These are phyloP conservation scores for Penicillium malachiteum DNA, from an alignment of 495 filamentous ascomycete species.

Conservation along the genomic window DNA sequence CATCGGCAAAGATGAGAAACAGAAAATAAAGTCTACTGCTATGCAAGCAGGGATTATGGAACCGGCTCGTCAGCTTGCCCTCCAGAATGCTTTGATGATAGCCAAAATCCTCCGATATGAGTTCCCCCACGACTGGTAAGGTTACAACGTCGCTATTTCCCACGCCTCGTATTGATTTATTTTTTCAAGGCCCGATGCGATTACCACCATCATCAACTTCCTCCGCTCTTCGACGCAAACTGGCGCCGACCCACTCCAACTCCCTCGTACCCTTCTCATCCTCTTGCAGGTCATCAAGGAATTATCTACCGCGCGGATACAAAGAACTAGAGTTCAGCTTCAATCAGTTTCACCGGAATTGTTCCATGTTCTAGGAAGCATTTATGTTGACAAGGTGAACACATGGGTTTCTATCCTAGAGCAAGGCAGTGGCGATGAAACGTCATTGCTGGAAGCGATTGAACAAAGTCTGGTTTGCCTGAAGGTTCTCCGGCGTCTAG, in stretches of 20 bases:
- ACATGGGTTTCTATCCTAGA: slow-evolving; percentile 65
- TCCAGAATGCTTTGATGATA: slow-evolving; percentile 83
- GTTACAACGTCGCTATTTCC: too few relatives aligned
- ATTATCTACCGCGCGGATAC: slow-evolving; percentile 73
- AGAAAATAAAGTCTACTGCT: slow-evolving; percentile 67
- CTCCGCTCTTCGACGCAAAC: slow-evolving; percentile 53
- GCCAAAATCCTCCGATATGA: slow-evolving; percentile 88
- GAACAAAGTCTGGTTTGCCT: slow-evolving; percentile 74
- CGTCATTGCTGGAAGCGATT: slow-evolving; percentile 58
- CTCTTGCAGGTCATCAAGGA: slow-evolving; percentile 88
- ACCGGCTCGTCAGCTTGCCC: slow-evolving; percentile 65
- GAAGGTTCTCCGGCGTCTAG: slow-evolving; percentile 75
- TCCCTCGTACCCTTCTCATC: slow-evolving; percentile 72
- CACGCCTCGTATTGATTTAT: slow-evolving; percentile 7
- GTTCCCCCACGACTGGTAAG: slow-evolving; percentile 78
- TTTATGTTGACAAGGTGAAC: slow-evolving; percentile 74
- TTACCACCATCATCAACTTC: slow-evolving; percentile 55
- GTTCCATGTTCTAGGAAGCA: slow-evolving; percentile 67
- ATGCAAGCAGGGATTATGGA: slow-evolving; percentile 73
- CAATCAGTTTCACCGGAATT: slow-evolving; percentile 77
- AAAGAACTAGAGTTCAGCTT: slow-evolving; percentile 65
- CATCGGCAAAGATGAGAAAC: slow-evolving; percentile 72
- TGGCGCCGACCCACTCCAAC: slow-evolving; percentile 48
- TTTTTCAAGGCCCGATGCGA: slow-evolving; percentile 46
- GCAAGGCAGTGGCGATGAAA: slow-evolving; percentile 54